Percentiles rank a stretch among this genome's conserved stretches.
These are phyloP conservation scores for Tuber magnatum DNA, from an alignment of 495 filamentous ascomycete genomes.

Conservation along the genomic window DNA sequence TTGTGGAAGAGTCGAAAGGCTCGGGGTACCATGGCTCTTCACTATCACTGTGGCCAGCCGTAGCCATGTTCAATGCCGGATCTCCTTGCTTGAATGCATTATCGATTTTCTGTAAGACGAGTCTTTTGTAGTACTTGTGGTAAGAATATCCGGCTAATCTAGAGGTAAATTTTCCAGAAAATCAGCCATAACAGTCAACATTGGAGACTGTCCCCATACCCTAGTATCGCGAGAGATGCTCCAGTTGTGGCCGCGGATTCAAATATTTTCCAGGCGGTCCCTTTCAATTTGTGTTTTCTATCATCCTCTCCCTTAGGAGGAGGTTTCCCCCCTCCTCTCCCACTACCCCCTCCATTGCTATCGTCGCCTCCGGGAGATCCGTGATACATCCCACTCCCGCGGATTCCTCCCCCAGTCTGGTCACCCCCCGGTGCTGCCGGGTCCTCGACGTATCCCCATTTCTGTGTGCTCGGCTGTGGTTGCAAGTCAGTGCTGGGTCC, in stretches of 20 bases:
- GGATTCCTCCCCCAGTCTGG: constrained; percentile 6
- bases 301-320: constrained; percentile 4
- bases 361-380: background rate
- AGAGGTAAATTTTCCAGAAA: constrained; percentile 36
- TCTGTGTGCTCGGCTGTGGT: constrained; percentile 33
- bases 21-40: constrained; percentile 32
- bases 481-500: constrained; percentile 34
- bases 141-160: constrained; percentile 76
- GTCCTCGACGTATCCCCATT: constrained; percentile 9
- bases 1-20: constrained; percentile 5
- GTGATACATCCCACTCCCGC: constrained; percentile 4
- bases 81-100: constrained; percentile 91
- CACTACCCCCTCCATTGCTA: background rate
- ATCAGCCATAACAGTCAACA: background rate
- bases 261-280: constrained; percentile 66
- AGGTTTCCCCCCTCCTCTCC: constrained; percentile 4
- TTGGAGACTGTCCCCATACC: constrained; percentile 44
- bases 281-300: constrained; percentile 40
- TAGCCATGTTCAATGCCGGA: constrained; percentile 81
- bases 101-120: constrained; percentile 82
- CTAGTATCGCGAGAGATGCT: constrained; percentile 76
- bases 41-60: constrained; percentile 53
- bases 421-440: background rate
- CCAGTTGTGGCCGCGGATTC: constrained; percentile 80
- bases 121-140: constrained; percentile 80